These are phyloP conservation scores for Acidiella bohemica DNA, from an alignment of 495 filamentous ascomycete genomes.

Conservation along the genomic window DNA sequence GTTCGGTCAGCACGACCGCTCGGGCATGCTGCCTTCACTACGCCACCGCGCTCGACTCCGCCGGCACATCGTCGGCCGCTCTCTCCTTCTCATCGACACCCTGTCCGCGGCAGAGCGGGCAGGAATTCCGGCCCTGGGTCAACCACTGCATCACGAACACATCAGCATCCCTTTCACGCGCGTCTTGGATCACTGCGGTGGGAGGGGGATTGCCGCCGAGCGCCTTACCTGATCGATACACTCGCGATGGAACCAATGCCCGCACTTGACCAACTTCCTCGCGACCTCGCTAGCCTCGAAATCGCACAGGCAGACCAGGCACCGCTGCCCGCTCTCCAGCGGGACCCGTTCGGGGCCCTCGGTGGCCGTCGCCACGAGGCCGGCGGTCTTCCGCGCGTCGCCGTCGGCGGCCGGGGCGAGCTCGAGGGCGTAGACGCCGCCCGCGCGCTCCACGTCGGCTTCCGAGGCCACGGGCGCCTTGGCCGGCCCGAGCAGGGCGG, in stretches of 20 bases:
- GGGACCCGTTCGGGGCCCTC: conserved; percentile 35
- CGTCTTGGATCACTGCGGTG: no score
- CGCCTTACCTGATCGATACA: conserved; percentile 61
- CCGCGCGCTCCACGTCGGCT: conserved; percentile 52
- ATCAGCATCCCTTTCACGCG: neutral
- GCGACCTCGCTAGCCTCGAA: conserved; percentile 53
- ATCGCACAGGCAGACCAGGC: conserved; percentile 58
- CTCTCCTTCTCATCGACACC: conserved; percentile 47
- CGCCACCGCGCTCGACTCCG: conserved; percentile 6
- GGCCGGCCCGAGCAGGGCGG: conserved; percentile 56
- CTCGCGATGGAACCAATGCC: conserved; percentile 57
- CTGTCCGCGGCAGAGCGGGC: conserved; percentile 58
- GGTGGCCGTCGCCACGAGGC: conserved; percentile 35
- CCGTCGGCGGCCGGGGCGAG: neutral
- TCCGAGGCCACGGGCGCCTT: conserved; percentile 61
- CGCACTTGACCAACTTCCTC: conserved; percentile 50
- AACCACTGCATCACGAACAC: conserved; percentile 43
- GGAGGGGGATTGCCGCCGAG: no score
- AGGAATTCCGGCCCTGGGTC: conserved; percentile 67
- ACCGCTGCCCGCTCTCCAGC: conserved; percentile 47
- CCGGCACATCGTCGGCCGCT: neutral
- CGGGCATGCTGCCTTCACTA: no score
- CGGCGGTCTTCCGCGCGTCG: conserved; percentile 31
- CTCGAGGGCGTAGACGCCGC: conserved; percentile 33
- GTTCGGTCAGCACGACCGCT: no score